Evolutionary conservation across 495 filamentous ascomycete genomes (phyloP).

Genomic region (Aspergillus hancockii): DNA sequence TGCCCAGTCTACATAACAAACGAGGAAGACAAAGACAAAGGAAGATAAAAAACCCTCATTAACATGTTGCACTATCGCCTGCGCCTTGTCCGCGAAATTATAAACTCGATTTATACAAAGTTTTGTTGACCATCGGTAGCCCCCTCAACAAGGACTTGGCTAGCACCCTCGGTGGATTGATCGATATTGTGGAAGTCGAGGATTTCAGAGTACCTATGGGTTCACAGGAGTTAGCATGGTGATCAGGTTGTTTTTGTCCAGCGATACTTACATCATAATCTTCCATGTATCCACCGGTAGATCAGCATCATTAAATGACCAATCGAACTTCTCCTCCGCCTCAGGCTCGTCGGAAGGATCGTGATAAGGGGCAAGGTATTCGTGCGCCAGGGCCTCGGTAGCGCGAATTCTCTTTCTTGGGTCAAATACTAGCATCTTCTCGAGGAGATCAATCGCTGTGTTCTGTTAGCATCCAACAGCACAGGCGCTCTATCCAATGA

Average conservation of each 20-base stretch:
- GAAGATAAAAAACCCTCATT: constrained; percentile 20
- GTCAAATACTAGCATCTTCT: constrained; percentile 97
- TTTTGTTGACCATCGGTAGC: constrained; percentile 35
- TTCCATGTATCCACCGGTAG: constrained; percentile 99
- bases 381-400: constrained; percentile 79
- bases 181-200: constrained; percentile 98
- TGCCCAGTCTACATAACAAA: constrained; percentile 25
- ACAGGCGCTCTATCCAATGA: background rate
- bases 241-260: background rate
- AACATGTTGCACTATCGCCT: constrained; percentile 20
- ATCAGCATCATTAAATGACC: constrained; percentile 99
- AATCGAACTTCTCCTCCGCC: constrained; percentile 97
- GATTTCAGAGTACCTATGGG: constrained; percentile 92
- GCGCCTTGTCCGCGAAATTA: constrained; percentile 15
- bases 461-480: constrained; percentile 18
- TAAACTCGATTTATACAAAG: constrained; percentile 29
- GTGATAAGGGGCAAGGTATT: constrained; percentile 94
- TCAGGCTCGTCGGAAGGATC: constrained; percentile 95
- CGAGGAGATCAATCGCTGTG: constrained; percentile 87
- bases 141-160: constrained; percentile 37
- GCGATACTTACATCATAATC: constrained; percentile 87
- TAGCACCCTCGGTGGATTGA: constrained; percentile 44
- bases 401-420: constrained; percentile 89
- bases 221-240: constrained; percentile 19
- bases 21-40: constrained; percentile 12